These are phyloP conservation scores for Irineochytrium annulatum DNA, from an alignment of 192 early-diverging fungal species.

Conservation along the genomic window DNA sequence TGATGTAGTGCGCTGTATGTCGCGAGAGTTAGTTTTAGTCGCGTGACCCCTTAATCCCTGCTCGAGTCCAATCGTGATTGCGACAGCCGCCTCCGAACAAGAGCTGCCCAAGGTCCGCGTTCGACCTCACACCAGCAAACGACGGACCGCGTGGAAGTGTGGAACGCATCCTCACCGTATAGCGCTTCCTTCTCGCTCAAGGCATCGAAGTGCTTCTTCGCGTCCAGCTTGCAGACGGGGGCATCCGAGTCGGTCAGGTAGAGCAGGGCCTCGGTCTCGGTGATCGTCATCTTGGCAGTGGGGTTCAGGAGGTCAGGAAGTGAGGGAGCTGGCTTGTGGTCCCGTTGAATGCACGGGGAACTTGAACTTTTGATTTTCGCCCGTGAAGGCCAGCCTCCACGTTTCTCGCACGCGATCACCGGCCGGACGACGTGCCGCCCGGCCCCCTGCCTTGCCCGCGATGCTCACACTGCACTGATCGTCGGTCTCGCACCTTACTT, in stretches of 20 bases:
- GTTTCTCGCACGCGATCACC: no score
- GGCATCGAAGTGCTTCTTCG: conserved; percentile 44
- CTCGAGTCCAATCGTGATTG: background rate
- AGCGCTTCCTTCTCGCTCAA: conserved; percentile 44
- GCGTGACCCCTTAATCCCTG: background rate
- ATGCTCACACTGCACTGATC: no score
- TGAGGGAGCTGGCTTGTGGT: background rate
- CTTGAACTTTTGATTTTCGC: background rate
- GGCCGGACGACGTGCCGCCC: no score
- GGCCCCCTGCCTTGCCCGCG: no score
- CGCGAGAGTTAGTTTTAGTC: background rate
- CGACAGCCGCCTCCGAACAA: background rate
- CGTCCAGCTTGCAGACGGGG: conserved; percentile 50
- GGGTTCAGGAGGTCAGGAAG: no score
- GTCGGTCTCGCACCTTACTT: no score
- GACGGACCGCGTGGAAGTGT: background rate
- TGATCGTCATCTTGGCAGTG: background rate
- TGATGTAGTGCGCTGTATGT: conserved; percentile 46
- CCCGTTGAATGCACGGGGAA: background rate
- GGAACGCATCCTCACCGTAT: conserved; percentile 19
- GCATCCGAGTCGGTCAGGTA: conserved; percentile 39
- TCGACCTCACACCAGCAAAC: background rate
- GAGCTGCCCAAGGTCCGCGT: background rate
- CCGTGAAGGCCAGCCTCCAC: no score
- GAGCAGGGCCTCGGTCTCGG: background rate